Percentiles rank a stretch among this genome's conserved stretches.
Evolutionary conservation across 2,329 filamentous ascomycete species (phyloP).

Genomic region (Epicoccum sorghinum): DNA sequence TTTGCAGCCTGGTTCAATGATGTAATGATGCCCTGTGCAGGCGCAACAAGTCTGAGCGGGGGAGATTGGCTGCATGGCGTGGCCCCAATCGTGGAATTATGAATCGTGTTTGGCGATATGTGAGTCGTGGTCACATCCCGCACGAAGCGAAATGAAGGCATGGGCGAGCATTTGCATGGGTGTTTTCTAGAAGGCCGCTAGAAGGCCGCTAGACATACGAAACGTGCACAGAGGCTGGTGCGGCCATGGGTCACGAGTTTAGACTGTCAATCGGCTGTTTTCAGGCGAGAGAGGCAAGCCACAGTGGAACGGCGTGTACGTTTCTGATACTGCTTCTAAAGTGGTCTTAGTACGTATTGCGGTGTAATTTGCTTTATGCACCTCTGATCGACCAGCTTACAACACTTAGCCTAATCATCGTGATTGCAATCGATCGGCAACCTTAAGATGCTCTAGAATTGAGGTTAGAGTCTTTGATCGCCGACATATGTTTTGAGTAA

Average conservation of each 20-base stretch:
- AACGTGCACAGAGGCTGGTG: conserved; percentile 29
- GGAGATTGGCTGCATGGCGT: conserved; percentile 14
- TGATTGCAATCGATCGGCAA: not conserved
- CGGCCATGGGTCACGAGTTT: conserved; percentile 14
- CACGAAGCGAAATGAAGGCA: conserved; percentile 32
- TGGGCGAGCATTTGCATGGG: conserved; percentile 32
- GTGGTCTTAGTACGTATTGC: conserved; percentile 2
- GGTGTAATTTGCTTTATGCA: conserved; percentile 12
- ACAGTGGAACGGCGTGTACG: conserved; percentile 13
- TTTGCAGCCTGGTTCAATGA: conserved; percentile 20
- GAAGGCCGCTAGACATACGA: conserved; percentile 38
- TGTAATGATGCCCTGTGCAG: conserved; percentile 21
- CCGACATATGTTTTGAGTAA: too few relatives aligned
- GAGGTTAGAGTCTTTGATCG: not conserved
- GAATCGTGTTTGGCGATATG: conserved; percentile 2
- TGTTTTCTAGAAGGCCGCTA: conserved; percentile 37
- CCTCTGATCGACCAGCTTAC: conserved; percentile 1
- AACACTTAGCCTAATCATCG: not conserved
- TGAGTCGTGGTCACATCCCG: conserved; percentile 20
- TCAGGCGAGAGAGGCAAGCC: conserved; percentile 21
- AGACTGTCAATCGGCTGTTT: conserved; percentile 18
- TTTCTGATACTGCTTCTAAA: conserved; percentile 14
- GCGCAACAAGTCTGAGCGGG: conserved; percentile 19
- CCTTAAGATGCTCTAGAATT: not conserved
- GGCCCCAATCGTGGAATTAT: conserved; percentile 15